Evolutionary conservation across 2,329 filamentous ascomycete genomes (phyloP).

Genomic region (Lachnellula willkommii): DNA sequence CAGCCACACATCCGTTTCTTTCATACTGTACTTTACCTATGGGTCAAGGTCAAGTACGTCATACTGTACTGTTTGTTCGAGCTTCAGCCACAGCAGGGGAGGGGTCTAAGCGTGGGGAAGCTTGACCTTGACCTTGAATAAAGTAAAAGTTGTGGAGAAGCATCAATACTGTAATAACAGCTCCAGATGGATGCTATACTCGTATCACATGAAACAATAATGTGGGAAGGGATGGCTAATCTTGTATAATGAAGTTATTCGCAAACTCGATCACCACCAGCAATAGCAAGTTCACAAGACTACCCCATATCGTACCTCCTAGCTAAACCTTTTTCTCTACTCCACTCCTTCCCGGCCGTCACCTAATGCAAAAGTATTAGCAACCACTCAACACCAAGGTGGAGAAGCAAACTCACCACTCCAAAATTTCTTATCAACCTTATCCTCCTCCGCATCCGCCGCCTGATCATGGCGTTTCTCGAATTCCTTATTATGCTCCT

Average conservation of each 20-base stretch:
- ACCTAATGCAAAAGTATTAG: background rate
- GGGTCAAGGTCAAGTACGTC: background rate
- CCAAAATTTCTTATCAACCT: conserved; percentile 54
- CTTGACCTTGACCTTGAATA: too few relatives aligned
- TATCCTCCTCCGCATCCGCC: conserved; percentile 39
- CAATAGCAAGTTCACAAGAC: too few relatives aligned
- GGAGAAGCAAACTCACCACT: conserved; percentile 24
- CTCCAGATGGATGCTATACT: background rate
- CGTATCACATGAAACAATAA: background rate
- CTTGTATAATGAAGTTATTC: background rate
- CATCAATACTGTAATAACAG: too few relatives aligned
- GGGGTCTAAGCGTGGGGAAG: too few relatives aligned
- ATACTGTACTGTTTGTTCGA: too few relatives aligned
- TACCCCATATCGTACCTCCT: background rate
- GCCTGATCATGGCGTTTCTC: conserved; percentile 48
- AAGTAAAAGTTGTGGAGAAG: too few relatives aligned
- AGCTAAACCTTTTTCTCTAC: background rate
- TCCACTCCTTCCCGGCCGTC: background rate
- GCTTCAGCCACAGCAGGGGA: too few relatives aligned
- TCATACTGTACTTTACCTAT: too few relatives aligned
- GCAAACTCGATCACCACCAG: background rate
- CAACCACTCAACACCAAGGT: background rate
- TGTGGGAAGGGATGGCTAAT: background rate
- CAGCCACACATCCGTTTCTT: background rate
- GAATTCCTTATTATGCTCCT: conserved; percentile 55